phyloP scores from a whole-genome alignment of 2,329 filamentous ascomycete species.

The Botrytis porri region DNA sequence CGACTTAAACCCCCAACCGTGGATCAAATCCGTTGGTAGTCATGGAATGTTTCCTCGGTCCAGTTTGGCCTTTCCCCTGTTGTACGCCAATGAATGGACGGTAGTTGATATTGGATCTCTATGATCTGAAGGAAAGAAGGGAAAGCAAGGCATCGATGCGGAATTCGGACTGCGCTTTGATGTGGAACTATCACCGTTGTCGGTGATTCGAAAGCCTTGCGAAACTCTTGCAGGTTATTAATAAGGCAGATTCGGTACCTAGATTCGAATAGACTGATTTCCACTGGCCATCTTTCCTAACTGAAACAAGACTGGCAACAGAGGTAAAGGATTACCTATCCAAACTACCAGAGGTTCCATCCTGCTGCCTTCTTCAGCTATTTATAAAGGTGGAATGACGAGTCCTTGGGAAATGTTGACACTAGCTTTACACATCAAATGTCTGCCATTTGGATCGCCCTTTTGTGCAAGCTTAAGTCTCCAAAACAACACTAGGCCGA shows the following conservation, averaged over 20 bases:
- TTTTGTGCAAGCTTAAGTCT: neutral
- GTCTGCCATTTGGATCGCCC: neutral
- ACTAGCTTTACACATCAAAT: neutral
- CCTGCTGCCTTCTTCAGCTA: neutral
- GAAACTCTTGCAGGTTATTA: neutral
- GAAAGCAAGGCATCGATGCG: neutral
- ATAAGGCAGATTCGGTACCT: neutral
- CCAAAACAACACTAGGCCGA: neutral
- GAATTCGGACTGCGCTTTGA: neutral
- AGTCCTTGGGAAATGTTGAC: neutral
- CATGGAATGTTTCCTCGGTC: neutral
- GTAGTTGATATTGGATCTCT: neutral
- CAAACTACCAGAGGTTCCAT: neutral
- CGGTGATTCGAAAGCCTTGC: neutral
- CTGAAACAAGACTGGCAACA: neutral
- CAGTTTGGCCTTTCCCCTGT: neutral
- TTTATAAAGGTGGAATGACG: neutral
- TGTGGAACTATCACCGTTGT: neutral
- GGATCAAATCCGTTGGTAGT: neutral
- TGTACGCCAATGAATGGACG: neutral
- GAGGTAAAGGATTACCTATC: neutral
- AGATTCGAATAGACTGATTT: neutral
- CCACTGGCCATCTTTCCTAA: neutral
- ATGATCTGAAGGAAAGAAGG: neutral
- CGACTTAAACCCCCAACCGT: neutral